A percentile compares a stretch with the other conserved stretches of the same genome.
Evolutionary conservation across 1,284 basidiomycete genomes (phyloP).

Genomic region (Leccinum subrobustum): DNA sequence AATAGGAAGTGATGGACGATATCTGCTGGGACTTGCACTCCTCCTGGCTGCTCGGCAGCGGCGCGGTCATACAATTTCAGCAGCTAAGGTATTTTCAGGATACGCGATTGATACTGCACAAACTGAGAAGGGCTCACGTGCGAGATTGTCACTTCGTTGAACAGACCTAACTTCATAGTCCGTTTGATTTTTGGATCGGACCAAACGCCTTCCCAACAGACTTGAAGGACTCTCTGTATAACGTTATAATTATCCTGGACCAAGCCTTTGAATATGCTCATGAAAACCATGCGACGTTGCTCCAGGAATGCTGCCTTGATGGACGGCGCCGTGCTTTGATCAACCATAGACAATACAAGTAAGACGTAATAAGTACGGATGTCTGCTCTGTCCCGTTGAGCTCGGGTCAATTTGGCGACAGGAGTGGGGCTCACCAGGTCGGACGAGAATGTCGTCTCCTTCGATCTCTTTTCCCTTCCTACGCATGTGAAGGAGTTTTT

Average conservation of each 20-base stretch:
- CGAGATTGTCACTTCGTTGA: constrained; percentile 59
- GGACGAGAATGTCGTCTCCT: constrained; percentile 41
- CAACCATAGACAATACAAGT: constrained; percentile 70
- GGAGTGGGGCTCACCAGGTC: constrained; percentile 49
- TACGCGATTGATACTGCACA: neutral
- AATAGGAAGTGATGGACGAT: constrained; percentile 87
- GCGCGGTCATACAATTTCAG: constrained; percentile 66
- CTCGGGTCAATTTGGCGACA: neutral
- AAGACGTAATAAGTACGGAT: constrained; percentile 70
- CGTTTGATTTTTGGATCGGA: constrained; percentile 46
- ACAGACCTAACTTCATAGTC: constrained; percentile 65
- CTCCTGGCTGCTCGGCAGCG: constrained; percentile 49
- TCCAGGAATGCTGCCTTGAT: constrained; percentile 66
- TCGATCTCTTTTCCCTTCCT: constrained; percentile 49
- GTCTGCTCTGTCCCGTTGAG: constrained; percentile 41
- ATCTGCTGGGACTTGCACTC: constrained; percentile 68
- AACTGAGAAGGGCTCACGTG: constrained; percentile 45
- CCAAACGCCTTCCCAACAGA: constrained; percentile 60
- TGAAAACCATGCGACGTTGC: constrained; percentile 60
- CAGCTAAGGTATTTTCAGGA: constrained; percentile 42
- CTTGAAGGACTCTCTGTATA: constrained; percentile 57
- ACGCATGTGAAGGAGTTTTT: constrained; percentile 68
- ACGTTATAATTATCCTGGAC: constrained; percentile 59
- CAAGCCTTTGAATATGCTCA: constrained; percentile 68
- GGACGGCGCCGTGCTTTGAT: constrained; percentile 42